These are phyloP conservation scores for Musa schizocarpa DNA, from an alignment of 176 grass and related monocot genomes.

Conservation along the genomic window DNA sequence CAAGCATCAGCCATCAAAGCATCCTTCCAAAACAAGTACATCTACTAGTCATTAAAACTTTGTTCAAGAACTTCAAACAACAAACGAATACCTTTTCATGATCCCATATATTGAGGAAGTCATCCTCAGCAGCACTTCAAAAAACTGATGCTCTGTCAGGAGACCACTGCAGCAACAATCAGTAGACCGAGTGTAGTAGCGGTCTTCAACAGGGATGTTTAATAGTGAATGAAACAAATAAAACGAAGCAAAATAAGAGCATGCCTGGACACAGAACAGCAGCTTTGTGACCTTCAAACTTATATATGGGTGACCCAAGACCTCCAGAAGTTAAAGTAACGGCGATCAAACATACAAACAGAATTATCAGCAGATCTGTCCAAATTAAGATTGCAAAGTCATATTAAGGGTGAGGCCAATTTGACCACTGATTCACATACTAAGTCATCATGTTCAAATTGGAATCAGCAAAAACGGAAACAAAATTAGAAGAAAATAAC, in stretches of 20 bases:
- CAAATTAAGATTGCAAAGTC: conserved; percentile 17
- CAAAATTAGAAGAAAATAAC: neutral
- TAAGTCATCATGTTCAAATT: no score
- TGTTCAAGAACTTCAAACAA: neutral
- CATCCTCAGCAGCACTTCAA: conserved; percentile 81
- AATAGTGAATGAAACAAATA: conserved; percentile 2
- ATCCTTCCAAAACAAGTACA: neutral
- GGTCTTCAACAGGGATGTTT: neutral
- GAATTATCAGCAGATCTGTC: conserved; percentile 86
- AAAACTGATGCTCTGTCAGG: conserved; percentile 93
- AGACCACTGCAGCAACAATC: conserved; percentile 61
- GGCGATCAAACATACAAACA: conserved; percentile 82
- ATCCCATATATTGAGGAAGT: conserved; percentile 82
- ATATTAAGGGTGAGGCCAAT: neutral
- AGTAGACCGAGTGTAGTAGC: neutral
- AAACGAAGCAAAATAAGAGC: neutral
- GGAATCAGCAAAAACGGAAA: neutral
- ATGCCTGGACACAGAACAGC: conserved; percentile 94
- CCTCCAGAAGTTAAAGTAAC: conserved; percentile 56
- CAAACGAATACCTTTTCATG: conserved; percentile 60
- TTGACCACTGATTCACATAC: neutral
- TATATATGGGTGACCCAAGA: conserved; percentile 46
- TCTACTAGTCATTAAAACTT: neutral
- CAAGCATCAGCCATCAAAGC: neutral
- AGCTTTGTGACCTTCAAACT: conserved; percentile 87